Evolutionary conservation across 2,329 filamentous ascomycete genomes (phyloP), one percentile per base, ranked within the genome.

Genomic region (Aspergillus latus): DNA sequence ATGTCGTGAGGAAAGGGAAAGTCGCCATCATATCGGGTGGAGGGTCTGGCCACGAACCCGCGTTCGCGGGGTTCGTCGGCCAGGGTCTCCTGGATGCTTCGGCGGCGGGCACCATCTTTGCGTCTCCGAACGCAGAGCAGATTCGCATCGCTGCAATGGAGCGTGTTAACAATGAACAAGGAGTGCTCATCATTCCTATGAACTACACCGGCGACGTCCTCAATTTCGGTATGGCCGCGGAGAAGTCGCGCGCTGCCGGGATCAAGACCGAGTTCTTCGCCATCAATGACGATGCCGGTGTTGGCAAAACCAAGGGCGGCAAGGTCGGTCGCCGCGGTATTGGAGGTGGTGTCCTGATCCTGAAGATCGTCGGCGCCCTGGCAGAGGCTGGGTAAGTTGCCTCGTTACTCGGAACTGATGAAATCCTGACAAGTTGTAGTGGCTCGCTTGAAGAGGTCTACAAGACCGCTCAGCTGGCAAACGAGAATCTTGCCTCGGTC

Each of bases 291-390:
- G 93, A 97, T 73, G 92, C 92, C 2, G 92, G 92, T 43, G 92
- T 97, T 45, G 92, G 92, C 1, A 81, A 91, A 57, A 80, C 78
- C 51, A 88, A 88, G 70, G 88, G 89, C 9, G 92, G 93, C n/a
- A 97, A 97, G 72, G 93, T 97, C 13, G 93, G 93, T 1, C 80
- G 93, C 50, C 83, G 93, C 68, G 93, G 93, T 52, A 94, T 97
- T 72, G 92, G 91, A 2, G 93, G 93, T 32, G 95, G 92, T 5
- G 90, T 96, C 39, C 78, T 97, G 26, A 89, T 97, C n/a, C 83
- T 92, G 65, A 97, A 97, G 81, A 89, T 96, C 68, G 83, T 88
- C 11, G 92, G 93, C 8, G 93, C 92, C 5, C 74, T 96, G 65
- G 92, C 92, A 3, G 89, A 88, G 29, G 81, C 79, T 64, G 91